Conservation (phyloP, 2,329 filamentous ascomycete genomes). For the Xylaria polymorpha region DNA sequence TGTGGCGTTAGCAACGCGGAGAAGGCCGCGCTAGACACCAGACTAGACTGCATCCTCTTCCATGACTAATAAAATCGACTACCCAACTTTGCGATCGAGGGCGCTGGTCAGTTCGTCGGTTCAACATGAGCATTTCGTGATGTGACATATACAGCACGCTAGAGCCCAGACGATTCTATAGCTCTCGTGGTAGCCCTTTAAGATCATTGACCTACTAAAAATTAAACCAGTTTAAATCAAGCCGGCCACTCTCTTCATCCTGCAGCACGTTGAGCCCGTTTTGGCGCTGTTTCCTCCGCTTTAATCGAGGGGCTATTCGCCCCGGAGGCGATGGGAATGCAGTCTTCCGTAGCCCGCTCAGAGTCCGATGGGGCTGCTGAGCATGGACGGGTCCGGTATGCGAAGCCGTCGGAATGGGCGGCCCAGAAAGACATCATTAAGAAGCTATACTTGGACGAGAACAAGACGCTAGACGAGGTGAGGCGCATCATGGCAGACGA, state of each 20-base stretch:
- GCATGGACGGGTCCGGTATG: slow-evolving; percentile 38
- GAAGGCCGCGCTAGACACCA: slow-evolving; percentile 16
- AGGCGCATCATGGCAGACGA: slow-evolving; percentile 55
- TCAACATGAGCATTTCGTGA: slow-evolving; percentile 28
- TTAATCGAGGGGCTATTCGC: slow-evolving; percentile 25
- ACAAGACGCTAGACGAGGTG: slow-evolving; percentile 56
- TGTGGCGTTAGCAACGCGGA: slow-evolving; percentile 32
- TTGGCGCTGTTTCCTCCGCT: slow-evolving; percentile 20
- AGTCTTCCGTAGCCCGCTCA: slow-evolving; percentile 28
- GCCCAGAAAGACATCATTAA: slow-evolving; percentile 51
- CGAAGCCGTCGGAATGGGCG: slow-evolving; percentile 43
- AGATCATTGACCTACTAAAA: slow-evolving; percentile 9
- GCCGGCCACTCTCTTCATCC: background rate
- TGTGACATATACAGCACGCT: slow-evolving; percentile 25
- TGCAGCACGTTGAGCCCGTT: slow-evolving; percentile 7
- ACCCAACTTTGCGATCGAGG: slow-evolving; percentile 17
- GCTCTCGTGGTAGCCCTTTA: slow-evolving; percentile 20
- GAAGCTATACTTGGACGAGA: slow-evolving; percentile 55
- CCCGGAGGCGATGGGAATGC: slow-evolving; percentile 31
- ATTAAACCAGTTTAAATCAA: background rate
- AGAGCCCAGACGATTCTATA: slow-evolving; percentile 20
- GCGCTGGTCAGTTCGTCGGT: slow-evolving; percentile 14
- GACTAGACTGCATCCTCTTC: slow-evolving; percentile 21
- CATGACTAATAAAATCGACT: slow-evolving; percentile 31
- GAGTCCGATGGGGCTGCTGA: slow-evolving; percentile 30